Percentiles rank a stretch among this genome's conserved stretches.
These are phyloP conservation scores for Beverwykella pulmonaria DNA, from an alignment of 495 filamentous ascomycete species.

Conservation along the genomic window DNA sequence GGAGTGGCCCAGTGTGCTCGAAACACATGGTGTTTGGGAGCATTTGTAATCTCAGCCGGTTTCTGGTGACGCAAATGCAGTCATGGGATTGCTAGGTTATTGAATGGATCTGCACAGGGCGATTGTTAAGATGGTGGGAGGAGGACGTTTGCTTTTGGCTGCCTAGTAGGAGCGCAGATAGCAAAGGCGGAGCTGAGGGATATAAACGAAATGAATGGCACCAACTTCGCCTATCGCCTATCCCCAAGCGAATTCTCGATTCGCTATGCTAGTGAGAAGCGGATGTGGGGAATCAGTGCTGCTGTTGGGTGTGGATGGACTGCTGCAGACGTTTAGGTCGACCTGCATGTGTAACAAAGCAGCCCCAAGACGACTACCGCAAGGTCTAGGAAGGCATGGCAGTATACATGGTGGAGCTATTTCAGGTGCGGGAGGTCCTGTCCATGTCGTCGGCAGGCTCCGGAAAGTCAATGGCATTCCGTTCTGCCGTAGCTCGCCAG, in stretches of 20 bases:
- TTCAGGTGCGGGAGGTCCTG: neutral
- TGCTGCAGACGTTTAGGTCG: neutral
- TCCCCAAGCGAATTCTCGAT: neutral
- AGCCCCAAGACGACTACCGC: neutral
- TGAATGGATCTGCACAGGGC: neutral
- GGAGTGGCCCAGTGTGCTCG: conserved; percentile 3
- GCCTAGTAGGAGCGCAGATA: neutral
- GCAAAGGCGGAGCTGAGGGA: neutral
- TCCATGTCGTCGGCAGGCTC: neutral
- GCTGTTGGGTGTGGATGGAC: neutral
- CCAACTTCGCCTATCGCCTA: neutral
- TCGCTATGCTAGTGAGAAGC: neutral
- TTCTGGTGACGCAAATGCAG: conserved; percentile 3
- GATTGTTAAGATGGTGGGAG: neutral
- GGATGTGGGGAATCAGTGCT: neutral
- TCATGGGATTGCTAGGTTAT: neutral
- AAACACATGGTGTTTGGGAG: conserved; percentile 18
- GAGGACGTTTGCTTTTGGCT: conserved; percentile 11
- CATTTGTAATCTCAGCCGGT: neutral
- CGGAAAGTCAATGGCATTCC: conserved; percentile 18
- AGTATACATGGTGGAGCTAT: neutral
- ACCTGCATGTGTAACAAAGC: neutral
- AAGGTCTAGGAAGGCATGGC: neutral
- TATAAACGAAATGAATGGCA: conserved; percentile 9
- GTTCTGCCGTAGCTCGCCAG: neutral